Percentiles rank a stretch among this genome's conserved stretches.
Evolutionary conservation across 2,329 filamentous ascomycete species (phyloP).

Genomic region (Colletotrichum somersetense): DNA sequence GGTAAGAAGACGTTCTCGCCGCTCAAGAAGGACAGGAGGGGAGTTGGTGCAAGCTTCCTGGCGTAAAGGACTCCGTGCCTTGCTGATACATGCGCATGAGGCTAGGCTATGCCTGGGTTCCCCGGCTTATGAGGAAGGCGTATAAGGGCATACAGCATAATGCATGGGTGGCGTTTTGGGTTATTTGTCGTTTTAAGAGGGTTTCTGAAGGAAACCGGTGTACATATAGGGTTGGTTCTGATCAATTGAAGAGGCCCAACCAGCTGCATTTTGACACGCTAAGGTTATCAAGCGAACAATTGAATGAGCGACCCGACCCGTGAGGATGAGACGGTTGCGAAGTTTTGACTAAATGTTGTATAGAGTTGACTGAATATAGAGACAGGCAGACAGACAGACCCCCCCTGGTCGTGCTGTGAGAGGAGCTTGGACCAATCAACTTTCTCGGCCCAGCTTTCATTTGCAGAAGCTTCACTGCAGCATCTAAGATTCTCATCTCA

Average conservation of each 20-base stretch:
- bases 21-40: constrained; percentile 76
- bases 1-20: constrained; percentile 74
- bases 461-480: constrained; percentile 34
- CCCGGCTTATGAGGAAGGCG: background rate
- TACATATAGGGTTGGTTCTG: constrained; percentile 16
- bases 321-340: background rate
- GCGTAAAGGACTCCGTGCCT: constrained; percentile 49
- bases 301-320: background rate
- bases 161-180: constrained; percentile 37
- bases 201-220: background rate
- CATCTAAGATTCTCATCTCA: background rate
- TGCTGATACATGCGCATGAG: background rate
- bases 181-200: background rate
- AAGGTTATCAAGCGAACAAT: background rate
- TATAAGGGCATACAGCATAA: constrained; percentile 4
- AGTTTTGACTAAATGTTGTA: background rate
- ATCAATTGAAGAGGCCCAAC: constrained; percentile 18
- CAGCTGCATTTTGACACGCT: background rate
- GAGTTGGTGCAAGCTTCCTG: constrained; percentile 72
- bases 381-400: too few relatives aligned
- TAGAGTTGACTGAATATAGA: background rate
- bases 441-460: constrained; percentile 5
- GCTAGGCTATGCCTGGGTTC: constrained; percentile 1
- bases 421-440: constrained; percentile 34
- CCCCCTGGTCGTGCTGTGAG: constrained; percentile 1